These are phyloP conservation scores for Rhypophila decipiens DNA, from an alignment of 495 filamentous ascomycete species.

Conservation along the genomic window DNA sequence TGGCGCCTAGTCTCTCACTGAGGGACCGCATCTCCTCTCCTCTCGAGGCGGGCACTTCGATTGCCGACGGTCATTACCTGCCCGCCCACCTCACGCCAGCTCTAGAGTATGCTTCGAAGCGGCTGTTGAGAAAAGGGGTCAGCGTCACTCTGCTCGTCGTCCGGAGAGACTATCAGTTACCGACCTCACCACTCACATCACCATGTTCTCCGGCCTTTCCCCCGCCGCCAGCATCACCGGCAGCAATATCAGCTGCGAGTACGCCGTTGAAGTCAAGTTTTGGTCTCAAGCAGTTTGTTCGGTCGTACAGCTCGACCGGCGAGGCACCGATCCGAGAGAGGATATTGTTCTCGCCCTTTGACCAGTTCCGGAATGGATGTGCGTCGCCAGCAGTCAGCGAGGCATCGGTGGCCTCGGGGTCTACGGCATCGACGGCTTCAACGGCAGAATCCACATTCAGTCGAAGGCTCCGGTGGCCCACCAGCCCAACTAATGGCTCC, in stretches of 20 bases:
- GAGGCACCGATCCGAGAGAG: conserved; percentile 18
- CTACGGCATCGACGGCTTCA: conserved; percentile 12
- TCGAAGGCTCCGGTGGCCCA: conserved; percentile 14
- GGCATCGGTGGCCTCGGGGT: conserved; percentile 11
- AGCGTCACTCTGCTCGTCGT: conserved; percentile 46
- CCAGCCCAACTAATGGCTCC: conserved; percentile 18
- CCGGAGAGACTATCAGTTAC: conserved; percentile 43
- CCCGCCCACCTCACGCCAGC: conserved; percentile 36
- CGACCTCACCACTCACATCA: conserved; percentile 16
- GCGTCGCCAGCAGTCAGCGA: conserved; percentile 26
- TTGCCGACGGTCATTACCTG: conserved; percentile 42
- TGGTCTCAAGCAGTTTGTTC: conserved; percentile 35
- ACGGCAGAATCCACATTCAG: conserved; percentile 14
- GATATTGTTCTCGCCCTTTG: conserved; percentile 18
- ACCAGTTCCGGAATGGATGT: conserved; percentile 18
- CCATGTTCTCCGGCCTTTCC: conserved; percentile 15
- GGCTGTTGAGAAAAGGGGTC: conserved; percentile 39
- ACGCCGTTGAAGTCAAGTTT: conserved; percentile 22
- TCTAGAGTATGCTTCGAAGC: conserved; percentile 46
- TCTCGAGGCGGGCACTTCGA: conserved; percentile 46
- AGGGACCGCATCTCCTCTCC: conserved; percentile 48
- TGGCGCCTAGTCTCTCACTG: conserved; percentile 22
- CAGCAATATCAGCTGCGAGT: conserved; percentile 23
- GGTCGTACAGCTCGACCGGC: conserved; percentile 19
- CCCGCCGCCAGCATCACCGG: conserved; percentile 17